Base-by-base conservation (phyloP, 2,329 filamentous ascomycete genomes). In the Aureobasidium mangrovei region DNA sequence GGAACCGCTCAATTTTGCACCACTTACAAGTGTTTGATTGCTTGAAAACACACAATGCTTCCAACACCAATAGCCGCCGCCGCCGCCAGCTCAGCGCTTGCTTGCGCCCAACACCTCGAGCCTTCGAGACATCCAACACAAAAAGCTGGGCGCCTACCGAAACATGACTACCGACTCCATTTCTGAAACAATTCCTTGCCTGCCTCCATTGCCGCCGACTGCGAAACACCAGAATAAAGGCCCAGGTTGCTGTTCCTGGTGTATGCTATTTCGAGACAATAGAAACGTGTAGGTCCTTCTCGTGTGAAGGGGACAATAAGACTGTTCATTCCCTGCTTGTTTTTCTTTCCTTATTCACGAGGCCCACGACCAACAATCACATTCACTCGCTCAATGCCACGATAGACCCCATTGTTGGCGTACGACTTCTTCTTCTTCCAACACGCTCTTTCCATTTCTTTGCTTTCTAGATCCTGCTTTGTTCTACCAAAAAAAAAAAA, bases 281-380 rank as follows among this genome's bases (percentile, higher is more conserved):
- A 28, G 47, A 42, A 51, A 18, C 47, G 27, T 33, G 47, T 51
- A 51, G 47, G 47, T 42, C 28, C n/a, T 41, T 51, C 49, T n/a
- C n/a, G n/a, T n/a, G n/a, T n/a, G n/a, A n/a, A n/a, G 29, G 28
- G 28, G 10, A 53, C 49, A 53, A 53, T 53, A 53, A 53, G 32
- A 27, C 32, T 18, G 29, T 35, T 26, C 24, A 28, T 12, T 29
- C 32, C 49, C 33, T 53, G 49, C 27, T 44, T 53, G 18, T n/a
- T 44, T 4, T 43, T 31, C 49, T 35, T 53, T 43, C n/a, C 41
- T 35, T 29, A 18, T 51, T 42, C 26, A 35, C n/a, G n/a, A n/a
- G n/a, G n/a, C n/a, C n/a, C 26, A 24, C 26, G n/a, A 4, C 28
- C n/a, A 10, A 38, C 40, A 43, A 53, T 53, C 31, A 35, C 47